phyloP scores from a whole-genome alignment of 495 filamentous ascomycete genomes.

The Penicillium psychrofluorescens region DNA sequence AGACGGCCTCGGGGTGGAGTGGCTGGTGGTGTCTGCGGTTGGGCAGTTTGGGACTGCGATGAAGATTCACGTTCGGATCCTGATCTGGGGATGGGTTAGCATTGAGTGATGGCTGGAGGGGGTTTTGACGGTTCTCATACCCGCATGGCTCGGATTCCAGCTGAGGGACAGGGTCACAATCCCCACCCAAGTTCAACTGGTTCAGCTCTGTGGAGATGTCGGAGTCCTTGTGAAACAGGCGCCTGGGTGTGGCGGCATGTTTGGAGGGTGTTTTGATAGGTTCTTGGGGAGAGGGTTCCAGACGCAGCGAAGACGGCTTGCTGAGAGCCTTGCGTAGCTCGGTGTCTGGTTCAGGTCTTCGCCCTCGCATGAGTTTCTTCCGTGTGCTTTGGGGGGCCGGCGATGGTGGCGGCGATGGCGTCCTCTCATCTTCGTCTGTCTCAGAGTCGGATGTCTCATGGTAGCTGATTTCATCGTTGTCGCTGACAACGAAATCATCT shows the following conservation, averaged over 20 bases:
- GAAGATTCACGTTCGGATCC: background rate
- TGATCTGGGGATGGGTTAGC: background rate
- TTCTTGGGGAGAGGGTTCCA: conserved; percentile 16
- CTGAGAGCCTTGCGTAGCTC: conserved; percentile 8
- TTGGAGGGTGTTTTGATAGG: conserved; percentile 10
- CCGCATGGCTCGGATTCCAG: conserved; percentile 10
- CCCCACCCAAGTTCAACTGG: conserved; percentile 13
- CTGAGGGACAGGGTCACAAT: conserved; percentile 17
- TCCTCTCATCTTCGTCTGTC: conserved; percentile 21
- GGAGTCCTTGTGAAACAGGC: conserved; percentile 17
- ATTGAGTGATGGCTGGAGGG: no score
- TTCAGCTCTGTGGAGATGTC: conserved; percentile 18
- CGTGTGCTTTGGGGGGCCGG: conserved; percentile 12
- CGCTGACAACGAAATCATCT: conserved; percentile 41
- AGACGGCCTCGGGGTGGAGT: conserved; percentile 38
- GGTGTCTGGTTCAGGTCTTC: conserved; percentile 16
- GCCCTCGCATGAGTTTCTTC: conserved; percentile 31
- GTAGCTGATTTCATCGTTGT: conserved; percentile 37
- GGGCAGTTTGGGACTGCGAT: conserved; percentile 6
- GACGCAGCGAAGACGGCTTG: conserved; percentile 6
- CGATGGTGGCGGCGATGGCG: conserved; percentile 17
- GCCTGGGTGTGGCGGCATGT: conserved; percentile 7
- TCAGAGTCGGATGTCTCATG: conserved; percentile 30
- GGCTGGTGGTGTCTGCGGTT: conserved; percentile 32
- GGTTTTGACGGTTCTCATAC: conserved; percentile 8